These are phyloP conservation scores for Aspergillus steynii DNA, from an alignment of 495 filamentous ascomycete genomes.

Conservation along the genomic window DNA sequence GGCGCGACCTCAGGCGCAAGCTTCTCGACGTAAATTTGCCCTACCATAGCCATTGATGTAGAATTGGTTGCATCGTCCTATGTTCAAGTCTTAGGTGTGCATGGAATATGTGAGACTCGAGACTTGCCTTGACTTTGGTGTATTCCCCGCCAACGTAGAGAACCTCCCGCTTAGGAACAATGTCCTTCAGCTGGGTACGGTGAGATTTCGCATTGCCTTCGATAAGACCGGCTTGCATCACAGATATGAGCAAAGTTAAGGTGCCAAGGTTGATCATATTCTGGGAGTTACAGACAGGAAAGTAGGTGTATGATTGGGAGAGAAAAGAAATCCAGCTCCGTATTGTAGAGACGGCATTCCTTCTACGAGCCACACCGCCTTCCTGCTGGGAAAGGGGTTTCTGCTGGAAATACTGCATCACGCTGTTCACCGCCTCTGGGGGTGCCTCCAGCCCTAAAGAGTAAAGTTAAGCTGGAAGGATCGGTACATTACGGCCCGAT, in stretches of 20 bases:
- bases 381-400: not conserved
- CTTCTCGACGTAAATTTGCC: constrained; percentile 52
- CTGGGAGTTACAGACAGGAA: no score
- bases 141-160: constrained; percentile 21
- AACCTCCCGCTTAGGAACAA: not conserved
- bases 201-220: not conserved
- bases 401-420: not conserved
- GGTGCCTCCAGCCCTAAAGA: no score
- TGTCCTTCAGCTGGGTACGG: not conserved
- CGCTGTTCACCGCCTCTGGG: not conserved
- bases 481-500: no score
- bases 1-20: constrained; percentile 29
- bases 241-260: not conserved
- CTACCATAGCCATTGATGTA: not conserved
- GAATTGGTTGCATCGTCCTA: not conserved
- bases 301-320: not conserved
- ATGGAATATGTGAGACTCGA: not conserved
- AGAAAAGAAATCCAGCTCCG: no score
- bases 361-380: no score
- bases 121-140: constrained; percentile 16
- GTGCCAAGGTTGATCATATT: not conserved
- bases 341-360: no score
- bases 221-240: not conserved
- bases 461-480: no score
- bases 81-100: not conserved